A percentile compares a stretch with the other conserved stretches of the same genome.
phyloP scores from a whole-genome alignment of 176 grass and related monocot genomes.

The Oryza officinalis region DNA sequence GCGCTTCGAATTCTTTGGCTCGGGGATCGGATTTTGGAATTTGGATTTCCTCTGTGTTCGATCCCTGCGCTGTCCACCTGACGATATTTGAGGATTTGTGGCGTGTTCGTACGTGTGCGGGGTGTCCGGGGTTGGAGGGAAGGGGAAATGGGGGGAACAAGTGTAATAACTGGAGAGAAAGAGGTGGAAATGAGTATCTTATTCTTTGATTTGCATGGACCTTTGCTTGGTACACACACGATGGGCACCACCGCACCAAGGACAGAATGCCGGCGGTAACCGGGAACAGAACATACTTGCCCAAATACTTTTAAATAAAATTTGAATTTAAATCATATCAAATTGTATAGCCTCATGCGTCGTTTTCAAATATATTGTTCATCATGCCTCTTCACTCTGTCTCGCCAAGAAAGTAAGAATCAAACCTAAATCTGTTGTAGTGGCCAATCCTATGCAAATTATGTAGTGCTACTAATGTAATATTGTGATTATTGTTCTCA shows the following conservation, averaged over 20 bases:
- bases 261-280: too few relatives aligned
- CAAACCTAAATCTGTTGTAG: too few relatives aligned
- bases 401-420: too few relatives aligned
- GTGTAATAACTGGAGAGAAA: conserved; percentile 14
- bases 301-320: too few relatives aligned
- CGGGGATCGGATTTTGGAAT: conserved; percentile 24
- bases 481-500: too few relatives aligned
- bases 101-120: not conserved
- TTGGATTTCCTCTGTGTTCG: not conserved
- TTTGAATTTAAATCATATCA: too few relatives aligned
- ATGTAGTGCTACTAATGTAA: too few relatives aligned
- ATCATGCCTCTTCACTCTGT: too few relatives aligned
- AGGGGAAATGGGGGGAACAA: not conserved
- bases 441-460: too few relatives aligned
- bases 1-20: not conserved
- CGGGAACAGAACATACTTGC: too few relatives aligned
- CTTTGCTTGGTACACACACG: conserved; percentile 2
- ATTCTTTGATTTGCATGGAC: not conserved
- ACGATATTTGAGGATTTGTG: not conserved
- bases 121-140: not conserved
- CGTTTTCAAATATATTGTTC: too few relatives aligned
- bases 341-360: too few relatives aligned
- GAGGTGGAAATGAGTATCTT: not conserved
- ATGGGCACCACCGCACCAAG: not conserved
- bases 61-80: conserved; percentile 10